These are phyloP conservation scores for Colletotrichum spinosum DNA, from an alignment of 2,329 filamentous ascomycete genomes.

Conservation along the genomic window DNA sequence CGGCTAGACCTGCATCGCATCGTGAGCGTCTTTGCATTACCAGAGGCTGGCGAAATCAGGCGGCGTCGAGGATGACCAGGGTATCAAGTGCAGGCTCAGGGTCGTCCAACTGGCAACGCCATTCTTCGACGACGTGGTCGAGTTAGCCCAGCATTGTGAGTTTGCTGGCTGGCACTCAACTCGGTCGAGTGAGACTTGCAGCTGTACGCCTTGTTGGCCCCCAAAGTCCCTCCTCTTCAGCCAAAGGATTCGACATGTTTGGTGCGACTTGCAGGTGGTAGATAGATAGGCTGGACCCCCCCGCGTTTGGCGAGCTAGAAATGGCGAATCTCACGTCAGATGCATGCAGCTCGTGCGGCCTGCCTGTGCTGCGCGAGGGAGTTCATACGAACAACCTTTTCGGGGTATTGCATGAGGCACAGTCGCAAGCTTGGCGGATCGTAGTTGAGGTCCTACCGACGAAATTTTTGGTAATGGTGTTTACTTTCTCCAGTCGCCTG, in stretches of 20 bases:
- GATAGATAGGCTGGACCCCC: neutral
- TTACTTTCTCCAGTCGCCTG: too few species aligned
- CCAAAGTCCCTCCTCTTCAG: too few species aligned
- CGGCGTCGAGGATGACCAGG: neutral
- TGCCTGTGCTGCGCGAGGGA: conserved; percentile 4
- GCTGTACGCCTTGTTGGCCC: neutral
- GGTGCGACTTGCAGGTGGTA: too few species aligned
- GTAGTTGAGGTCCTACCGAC: too few species aligned
- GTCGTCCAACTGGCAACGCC: neutral
- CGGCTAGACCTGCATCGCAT: neutral
- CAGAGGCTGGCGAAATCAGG: neutral
- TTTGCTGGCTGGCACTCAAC: too few species aligned
- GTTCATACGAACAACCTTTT: conserved; percentile 17
- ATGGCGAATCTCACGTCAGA: conserved; percentile 32
- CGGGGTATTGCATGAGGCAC: neutral
- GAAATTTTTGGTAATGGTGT: too few species aligned
- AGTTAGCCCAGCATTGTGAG: conserved; percentile 13
- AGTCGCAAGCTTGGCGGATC: too few species aligned
- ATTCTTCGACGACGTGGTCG: neutral
- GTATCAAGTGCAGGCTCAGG: conserved; percentile 7
- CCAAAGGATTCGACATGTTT: too few species aligned
- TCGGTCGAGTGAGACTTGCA: neutral
- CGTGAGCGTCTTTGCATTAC: neutral
- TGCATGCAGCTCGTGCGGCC: neutral
- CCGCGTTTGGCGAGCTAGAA: too few species aligned